Evolutionary conservation across 345 rosid genomes (phyloP), one percentile per base, ranked within the genome.

Genomic region (Dimocarpus longan): DNA sequence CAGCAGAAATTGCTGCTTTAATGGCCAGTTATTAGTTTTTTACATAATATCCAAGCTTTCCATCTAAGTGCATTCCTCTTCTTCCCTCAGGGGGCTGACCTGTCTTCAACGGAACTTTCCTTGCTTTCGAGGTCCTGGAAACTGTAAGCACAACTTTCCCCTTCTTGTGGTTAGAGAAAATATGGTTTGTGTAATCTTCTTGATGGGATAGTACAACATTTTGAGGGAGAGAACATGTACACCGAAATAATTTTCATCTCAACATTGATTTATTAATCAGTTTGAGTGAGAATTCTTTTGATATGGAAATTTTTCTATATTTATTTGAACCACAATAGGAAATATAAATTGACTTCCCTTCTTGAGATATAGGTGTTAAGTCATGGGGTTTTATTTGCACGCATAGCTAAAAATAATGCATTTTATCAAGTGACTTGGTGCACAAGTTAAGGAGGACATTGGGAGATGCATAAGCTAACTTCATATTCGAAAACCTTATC

Each of bases 71-170:
- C 10, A 8, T 76, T 79, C 18, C 46, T 73, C 73, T 78, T 80
- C 76, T 73, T 24, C 59, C 78, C 80, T 68, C 78, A 86, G 92
- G 39, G 91, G 96, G 40, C 81, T 95, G 75, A 76, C 80, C 73
- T 95, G 98, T 79, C 93, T 95, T 76, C 97, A 95, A 73, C 80
- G 76, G 67, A 75, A 83, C 70, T 93, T 93, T 79, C 90, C 83
- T 39, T 93, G 97, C 86, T 79, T 85, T 79, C 85, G 88, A 71
- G 93, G 82, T 52, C 2, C 75, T 85, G 89, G 91, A 74, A 74
- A 81, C 43, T 89, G 96, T 93, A 84, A 91, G 97, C 82, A 43
- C 28, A 71, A 68, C 57, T 43, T 71, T 24, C 28, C 43, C 66
- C 56, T 7, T 42, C 3, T n/a, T 15, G 6, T 68, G 5, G 2